Base-by-base conservation (phyloP, 2,329 filamentous ascomycete species). In the Paraphaeosphaeria sporulosa region DNA sequence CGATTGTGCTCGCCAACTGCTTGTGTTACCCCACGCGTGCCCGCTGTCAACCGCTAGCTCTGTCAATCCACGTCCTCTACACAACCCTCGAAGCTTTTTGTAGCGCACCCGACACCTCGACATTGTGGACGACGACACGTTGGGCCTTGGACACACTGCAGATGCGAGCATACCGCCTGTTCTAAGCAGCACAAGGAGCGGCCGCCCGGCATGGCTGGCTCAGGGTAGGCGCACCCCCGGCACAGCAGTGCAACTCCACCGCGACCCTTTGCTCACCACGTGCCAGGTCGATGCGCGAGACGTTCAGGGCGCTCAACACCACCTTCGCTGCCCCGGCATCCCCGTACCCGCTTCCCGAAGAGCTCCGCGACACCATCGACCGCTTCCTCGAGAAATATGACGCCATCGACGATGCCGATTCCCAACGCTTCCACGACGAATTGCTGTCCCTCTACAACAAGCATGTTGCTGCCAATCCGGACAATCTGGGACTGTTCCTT, bases 361-460 rank as follows among this genome's bases (percentile, higher is more conserved):
- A 90, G 59, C 80, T 93, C 55, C 76, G 83, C 65, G 79, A 84
- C 43, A 81, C 86, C 55, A 88, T 94, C 64, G 83, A 88, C 57
- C 81, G 81, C 60, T 94, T 92, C 77, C 82, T 92, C 52, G 85
- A 88, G 48, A 89, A 87, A 69, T 87, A 92, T 73, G 81, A 86
- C 58, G 85, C 86, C 66, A 85, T 87, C 64, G 91, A 94, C 69
- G 90, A 92, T 54, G 79, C 83, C 58, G 84, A 87, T 43, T 84
- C 87, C n/a, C 89, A 92, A 65, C 87, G 89, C 59, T 82, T 93
- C 53, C 88, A 93, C 63, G 90, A 93, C 43, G 91, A 93, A 68
- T 83, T 95, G 8, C 80, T 89, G 43, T 78, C 82, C 25, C 83
- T 92, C 56, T 93, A 89, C 79, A 83, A 89, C 59, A 88, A 85